phyloP scores from a whole-genome alignment of 371 early-diverging fungal species.

The Mortierella sp. region DNA sequence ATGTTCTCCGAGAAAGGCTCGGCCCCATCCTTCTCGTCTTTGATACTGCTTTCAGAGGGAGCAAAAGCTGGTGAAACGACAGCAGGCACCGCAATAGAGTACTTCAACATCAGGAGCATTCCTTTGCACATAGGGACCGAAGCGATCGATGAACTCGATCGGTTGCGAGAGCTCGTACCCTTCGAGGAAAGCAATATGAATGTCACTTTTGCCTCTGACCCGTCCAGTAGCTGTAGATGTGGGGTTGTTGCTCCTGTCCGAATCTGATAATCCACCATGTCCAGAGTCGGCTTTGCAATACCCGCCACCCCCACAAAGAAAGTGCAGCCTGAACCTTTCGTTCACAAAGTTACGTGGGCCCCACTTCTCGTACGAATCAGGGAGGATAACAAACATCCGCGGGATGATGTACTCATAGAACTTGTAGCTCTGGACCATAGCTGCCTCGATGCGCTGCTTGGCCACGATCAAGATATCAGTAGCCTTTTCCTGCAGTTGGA shows the following conservation, averaged over 20 bases:
- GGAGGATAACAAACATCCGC: not conserved
- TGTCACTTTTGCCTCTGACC: not conserved
- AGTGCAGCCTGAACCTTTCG: slow-evolving; percentile 22
- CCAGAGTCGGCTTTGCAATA: not conserved
- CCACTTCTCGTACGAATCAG: not conserved
- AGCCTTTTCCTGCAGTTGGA: too few species aligned
- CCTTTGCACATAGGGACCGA: slow-evolving; percentile 21
- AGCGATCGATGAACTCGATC: slow-evolving; percentile 20
- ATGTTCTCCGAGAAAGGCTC: too few species aligned
- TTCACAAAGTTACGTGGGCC: not conserved
- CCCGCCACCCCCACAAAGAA: slow-evolving; percentile 39
- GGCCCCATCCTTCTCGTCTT: too few species aligned
- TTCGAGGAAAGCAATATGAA: slow-evolving; percentile 26
- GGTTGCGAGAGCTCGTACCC: slow-evolving; percentile 8
- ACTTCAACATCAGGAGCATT: slow-evolving; percentile 20
- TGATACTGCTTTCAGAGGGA: too few species aligned
- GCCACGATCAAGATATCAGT: too few species aligned
- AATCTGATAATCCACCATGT: too few species aligned
- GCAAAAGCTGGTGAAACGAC: too few species aligned
- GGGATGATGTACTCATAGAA: not conserved
- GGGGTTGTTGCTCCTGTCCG: not conserved
- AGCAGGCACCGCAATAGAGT: too few species aligned
- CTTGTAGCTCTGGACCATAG: not conserved
- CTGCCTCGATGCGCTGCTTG: too few species aligned
- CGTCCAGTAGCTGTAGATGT: not conserved